Evolutionary conservation across 768 basidiomycete species (phyloP).

Genomic region (Serendipita sp.): DNA sequence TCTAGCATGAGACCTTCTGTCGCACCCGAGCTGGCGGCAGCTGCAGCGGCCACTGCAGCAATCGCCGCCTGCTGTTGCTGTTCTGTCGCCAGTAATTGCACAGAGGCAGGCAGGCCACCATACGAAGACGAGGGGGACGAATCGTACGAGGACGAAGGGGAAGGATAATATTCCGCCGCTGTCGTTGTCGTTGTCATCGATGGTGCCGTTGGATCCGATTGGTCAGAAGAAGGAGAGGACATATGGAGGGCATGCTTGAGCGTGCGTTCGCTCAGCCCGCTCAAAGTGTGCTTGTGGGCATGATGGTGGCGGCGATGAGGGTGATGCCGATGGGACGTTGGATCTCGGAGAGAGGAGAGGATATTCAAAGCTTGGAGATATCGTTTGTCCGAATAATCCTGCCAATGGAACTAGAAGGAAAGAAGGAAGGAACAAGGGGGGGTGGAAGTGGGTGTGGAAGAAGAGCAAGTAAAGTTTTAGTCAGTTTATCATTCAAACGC

Average conservation of each 20-base stretch:
- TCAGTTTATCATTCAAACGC: neutral
- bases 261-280: neutral
- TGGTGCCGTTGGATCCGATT: too few species aligned
- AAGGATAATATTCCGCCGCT: neutral
- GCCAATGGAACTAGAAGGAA: conserved; percentile 56
- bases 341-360: neutral
- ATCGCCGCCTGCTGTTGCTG: neutral
- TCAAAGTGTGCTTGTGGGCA: neutral
- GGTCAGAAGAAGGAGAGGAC: too few species aligned
- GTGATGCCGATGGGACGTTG: neutral
- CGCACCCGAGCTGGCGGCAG: too few species aligned
- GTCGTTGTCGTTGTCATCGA: neutral
- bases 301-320: neutral
- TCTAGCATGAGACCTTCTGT: too few species aligned
- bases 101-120: neutral
- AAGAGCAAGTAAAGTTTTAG: neutral
- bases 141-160: neutral
- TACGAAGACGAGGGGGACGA: neutral
- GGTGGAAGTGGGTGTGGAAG: neutral
- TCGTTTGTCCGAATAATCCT: conserved; percentile 39
- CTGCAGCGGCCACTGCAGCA: too few species aligned
- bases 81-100: neutral
- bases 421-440: neutral
- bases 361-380: conserved; percentile 1
- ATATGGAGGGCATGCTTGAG: too few species aligned